Percentiles rank a stretch among this genome's conserved stretches.
Conservation (phyloP, 176 grass and related monocot species). For the Pontederia crassipes region DNA sequence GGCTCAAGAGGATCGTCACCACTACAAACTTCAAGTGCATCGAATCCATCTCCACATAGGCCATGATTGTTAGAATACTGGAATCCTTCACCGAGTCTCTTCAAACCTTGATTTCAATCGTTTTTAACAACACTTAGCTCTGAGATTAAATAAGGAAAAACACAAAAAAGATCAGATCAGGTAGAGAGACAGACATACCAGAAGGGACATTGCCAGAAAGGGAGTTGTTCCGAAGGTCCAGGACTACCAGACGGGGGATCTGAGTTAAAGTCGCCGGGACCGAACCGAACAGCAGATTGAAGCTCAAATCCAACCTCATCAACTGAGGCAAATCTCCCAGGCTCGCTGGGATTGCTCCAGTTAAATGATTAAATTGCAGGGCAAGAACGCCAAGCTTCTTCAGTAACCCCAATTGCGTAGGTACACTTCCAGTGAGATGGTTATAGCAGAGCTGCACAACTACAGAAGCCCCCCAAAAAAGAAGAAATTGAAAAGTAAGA, state of each 20-base stretch:
- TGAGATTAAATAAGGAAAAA: background rate
- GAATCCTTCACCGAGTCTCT: constrained; percentile 43
- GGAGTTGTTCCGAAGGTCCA: constrained; percentile 88
- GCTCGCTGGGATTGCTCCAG: constrained; percentile 80
- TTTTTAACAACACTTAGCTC: background rate
- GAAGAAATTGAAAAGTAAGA: background rate
- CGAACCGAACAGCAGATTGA: constrained; percentile 69
- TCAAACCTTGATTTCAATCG: constrained; percentile 34
- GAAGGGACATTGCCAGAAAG: constrained; percentile 82
- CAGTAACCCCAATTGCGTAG: constrained; percentile 68
- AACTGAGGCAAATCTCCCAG: constrained; percentile 63
- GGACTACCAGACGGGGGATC: constrained; percentile 31
- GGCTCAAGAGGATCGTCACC: constrained; percentile 25
- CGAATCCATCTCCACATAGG: constrained; percentile 57
- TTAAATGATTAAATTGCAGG: constrained; percentile 74
- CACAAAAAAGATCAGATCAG: background rate
- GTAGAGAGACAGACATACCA: constrained; percentile 21
- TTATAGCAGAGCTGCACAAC: constrained; percentile 95
- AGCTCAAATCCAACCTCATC: constrained; percentile 64
- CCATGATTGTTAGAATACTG: constrained; percentile 53
- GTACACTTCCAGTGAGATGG: constrained; percentile 75
- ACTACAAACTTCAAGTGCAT: constrained; percentile 38
- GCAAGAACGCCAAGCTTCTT: constrained; percentile 62
- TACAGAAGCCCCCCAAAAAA: constrained; percentile 22
- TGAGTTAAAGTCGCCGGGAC: constrained; percentile 64